Evolutionary conservation across 2,329 filamentous ascomycete species (phyloP).

Genomic region (Tolypocladium tundrense): DNA sequence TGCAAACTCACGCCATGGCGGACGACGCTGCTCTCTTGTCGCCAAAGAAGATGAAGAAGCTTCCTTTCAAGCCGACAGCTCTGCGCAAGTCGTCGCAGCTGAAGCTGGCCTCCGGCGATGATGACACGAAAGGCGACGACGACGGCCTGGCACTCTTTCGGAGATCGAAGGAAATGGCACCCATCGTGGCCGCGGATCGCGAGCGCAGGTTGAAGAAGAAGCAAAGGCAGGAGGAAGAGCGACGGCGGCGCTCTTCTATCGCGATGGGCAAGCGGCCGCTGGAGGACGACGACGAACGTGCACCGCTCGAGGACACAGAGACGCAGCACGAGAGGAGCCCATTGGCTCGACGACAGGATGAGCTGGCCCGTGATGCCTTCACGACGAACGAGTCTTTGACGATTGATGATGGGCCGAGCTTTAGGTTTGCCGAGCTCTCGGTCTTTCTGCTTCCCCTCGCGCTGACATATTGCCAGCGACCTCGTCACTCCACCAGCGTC

Average conservation of each 20-base stretch:
- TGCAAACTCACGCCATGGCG: constrained; percentile 17
- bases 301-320: constrained; percentile 2
- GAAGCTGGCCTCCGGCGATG: constrained; percentile 8
- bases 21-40: constrained; percentile 15
- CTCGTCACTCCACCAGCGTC: constrained; percentile 26
- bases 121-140: constrained; percentile 10
- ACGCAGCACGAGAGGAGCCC: neutral
- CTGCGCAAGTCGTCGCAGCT: constrained; percentile 22
- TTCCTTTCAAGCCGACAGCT: constrained; percentile 41
- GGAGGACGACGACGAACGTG: constrained; percentile 6
- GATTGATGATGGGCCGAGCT: constrained; percentile 3
- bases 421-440: constrained; percentile 9
- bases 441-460: too few species aligned
- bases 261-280: constrained; percentile 11
- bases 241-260: constrained; percentile 3
- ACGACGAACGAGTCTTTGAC: constrained; percentile 6
- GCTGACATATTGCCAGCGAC: constrained; percentile 12
- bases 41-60: constrained; percentile 25
- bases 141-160: constrained; percentile 38
- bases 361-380: neutral
- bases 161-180: constrained; percentile 38
- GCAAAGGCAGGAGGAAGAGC: constrained; percentile 12
- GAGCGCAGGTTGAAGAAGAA: constrained; percentile 18
- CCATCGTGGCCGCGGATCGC: constrained; percentile 30
- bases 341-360: neutral